phyloP scores from a whole-genome alignment of 164 flowering plant genomes.

The Annona cherimola region DNA sequence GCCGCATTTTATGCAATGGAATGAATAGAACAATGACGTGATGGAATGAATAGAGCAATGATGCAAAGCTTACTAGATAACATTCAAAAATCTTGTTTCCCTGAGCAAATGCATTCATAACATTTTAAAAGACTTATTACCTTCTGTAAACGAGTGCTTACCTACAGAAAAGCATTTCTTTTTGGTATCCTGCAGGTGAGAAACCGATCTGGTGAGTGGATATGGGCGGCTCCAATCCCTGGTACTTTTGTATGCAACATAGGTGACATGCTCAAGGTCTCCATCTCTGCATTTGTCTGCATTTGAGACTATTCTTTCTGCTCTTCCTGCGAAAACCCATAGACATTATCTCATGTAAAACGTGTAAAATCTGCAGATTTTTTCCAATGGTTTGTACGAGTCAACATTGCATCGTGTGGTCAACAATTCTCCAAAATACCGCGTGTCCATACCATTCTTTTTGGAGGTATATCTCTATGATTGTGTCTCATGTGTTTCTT shows the following conservation, averaged over 20 bases:
- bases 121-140: too few relatives aligned
- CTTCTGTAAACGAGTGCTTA: not conserved
- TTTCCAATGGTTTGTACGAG: slow-evolving; percentile 78
- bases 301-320: not conserved
- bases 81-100: not conserved
- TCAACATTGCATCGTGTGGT: slow-evolving; percentile 81
- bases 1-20: too few relatives aligned
- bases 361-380: slow-evolving; percentile 40
- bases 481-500: not conserved
- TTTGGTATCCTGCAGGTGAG: slow-evolving; percentile 50
- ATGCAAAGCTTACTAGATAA: too few relatives aligned
- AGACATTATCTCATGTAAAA: not conserved
- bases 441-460: slow-evolving; percentile 80
- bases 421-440: slow-evolving; percentile 54
- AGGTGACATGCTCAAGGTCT: slow-evolving; percentile 95
- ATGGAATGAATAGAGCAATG: too few relatives aligned
- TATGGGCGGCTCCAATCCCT: slow-evolving; percentile 78
- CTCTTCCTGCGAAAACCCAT: not conserved
- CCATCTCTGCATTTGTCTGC: not conserved
- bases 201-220: slow-evolving; percentile 84
- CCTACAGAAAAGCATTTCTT: not conserved
- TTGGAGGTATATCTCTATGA: slow-evolving; percentile 53
- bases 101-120: not conserved
- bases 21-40: too few relatives aligned
- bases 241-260: slow-evolving; percentile 97